A percentile compares a stretch with the other conserved stretches of the same genome.
Conservation (phyloP, 2,329 filamentous ascomycete species). For the Ophiostoma novo-ulmi region DNA sequence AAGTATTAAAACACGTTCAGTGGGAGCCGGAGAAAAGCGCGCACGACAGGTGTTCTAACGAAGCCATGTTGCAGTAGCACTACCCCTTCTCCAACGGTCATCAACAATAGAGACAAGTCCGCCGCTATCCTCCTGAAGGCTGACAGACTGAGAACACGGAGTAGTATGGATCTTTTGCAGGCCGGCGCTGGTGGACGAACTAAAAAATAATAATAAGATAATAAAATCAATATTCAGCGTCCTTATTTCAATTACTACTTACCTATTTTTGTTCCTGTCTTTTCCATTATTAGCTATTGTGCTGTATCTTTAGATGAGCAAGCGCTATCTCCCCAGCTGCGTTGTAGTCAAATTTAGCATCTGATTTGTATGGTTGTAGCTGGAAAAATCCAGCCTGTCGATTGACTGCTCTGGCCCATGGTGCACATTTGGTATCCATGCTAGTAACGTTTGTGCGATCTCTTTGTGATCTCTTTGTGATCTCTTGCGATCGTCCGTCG, state of each 20-base stretch:
- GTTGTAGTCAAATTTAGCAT: neutral
- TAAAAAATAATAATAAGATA: neutral
- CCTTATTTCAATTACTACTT: constrained; percentile 4
- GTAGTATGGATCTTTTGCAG: neutral
- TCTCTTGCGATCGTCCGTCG: neutral
- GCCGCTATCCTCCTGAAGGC: neutral
- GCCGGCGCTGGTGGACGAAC: neutral
- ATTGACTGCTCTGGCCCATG: neutral
- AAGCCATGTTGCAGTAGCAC: constrained; percentile 6
- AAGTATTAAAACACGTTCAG: neutral
- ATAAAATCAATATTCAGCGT: constrained; percentile 2
- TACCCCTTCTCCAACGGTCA: constrained; percentile 1
- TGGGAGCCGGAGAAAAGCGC: neutral
- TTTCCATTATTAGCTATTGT: neutral
- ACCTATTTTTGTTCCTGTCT: neutral
- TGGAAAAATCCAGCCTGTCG: neutral
- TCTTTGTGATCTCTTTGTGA: neutral
- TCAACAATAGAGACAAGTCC: constrained; percentile 1
- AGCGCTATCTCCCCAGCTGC: too few relatives aligned
- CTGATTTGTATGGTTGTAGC: too few relatives aligned
- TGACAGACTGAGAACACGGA: neutral
- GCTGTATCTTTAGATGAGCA: too few relatives aligned
- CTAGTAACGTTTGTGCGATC: neutral
- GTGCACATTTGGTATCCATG: neutral
- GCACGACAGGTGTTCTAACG: neutral